phyloP scores from a whole-genome alignment of 257 asterid species.

The Nicotiana noctiflora region DNA sequence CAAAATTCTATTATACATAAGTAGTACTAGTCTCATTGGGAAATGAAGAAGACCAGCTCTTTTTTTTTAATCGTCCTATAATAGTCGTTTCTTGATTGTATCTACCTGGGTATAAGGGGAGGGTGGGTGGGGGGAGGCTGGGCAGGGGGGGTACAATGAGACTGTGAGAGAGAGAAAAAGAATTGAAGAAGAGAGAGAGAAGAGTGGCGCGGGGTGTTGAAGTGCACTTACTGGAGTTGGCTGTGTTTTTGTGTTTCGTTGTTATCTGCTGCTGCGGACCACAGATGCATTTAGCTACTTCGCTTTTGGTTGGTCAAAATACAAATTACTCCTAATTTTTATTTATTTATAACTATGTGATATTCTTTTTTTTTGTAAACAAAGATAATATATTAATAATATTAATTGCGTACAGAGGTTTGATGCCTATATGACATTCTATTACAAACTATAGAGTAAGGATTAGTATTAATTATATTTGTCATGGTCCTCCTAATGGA shows the following conservation, averaged over 20 bases:
- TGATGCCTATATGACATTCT: too few species aligned
- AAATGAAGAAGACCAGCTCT: not conserved
- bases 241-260: slow-evolving; percentile 13
- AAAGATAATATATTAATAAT: too few species aligned
- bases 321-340: not conserved
- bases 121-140: not conserved
- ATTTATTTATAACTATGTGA: too few species aligned
- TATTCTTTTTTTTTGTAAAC: too few species aligned
- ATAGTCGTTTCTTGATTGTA: not conserved
- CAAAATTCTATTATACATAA: not conserved
- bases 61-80: not conserved
- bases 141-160: not conserved
- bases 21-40: not conserved
- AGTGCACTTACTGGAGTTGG: slow-evolving; percentile 19
- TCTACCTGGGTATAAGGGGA: not conserved
- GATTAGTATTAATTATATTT: too few species aligned
- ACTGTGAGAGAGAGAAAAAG: not conserved
- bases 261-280: slow-evolving; percentile 17
- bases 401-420: too few species aligned
- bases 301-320: not conserved
- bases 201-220: not conserved
- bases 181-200: not conserved
- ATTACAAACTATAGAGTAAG: too few species aligned
- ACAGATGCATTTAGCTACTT: slow-evolving; percentile 5
- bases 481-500: too few species aligned